These are phyloP conservation scores for Chaetomium sp. DNA, from an alignment of 2,329 filamentous ascomycete species.

Conservation along the genomic window DNA sequence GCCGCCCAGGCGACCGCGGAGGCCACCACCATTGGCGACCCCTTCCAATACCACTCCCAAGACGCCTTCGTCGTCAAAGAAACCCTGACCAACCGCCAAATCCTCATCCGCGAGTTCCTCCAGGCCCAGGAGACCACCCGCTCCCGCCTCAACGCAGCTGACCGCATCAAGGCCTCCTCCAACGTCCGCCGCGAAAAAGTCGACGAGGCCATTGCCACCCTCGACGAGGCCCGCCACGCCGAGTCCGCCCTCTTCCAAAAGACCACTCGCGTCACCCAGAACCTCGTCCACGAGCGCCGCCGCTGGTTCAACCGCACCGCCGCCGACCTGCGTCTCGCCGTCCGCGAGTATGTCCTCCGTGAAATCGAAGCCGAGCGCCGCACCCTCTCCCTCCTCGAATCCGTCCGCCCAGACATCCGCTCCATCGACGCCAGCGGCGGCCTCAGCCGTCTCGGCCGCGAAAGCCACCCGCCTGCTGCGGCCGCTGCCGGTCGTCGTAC, in stretches of 20 bases:
- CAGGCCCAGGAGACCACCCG: conserved; percentile 83
- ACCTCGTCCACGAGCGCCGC: conserved; percentile 80
- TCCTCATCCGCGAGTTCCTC: conserved; percentile 84
- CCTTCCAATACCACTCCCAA: conserved; percentile 87
- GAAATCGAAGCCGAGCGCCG: conserved; percentile 94
- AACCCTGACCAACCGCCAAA: conserved; percentile 94
- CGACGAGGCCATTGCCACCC: conserved; percentile 86
- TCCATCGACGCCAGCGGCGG: conserved; percentile 88
- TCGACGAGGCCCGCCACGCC: conserved; percentile 79
- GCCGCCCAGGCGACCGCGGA: conserved; percentile 95
- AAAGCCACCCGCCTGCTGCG: conserved; percentile 67
- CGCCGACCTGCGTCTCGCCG: conserved; percentile 71
- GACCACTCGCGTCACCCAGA: conserved; percentile 81
- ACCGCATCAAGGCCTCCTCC: conserved; percentile 78
- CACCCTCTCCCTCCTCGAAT: conserved; percentile 87
- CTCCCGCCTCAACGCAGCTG: conserved; percentile 76
- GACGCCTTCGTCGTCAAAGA: conserved; percentile 98
- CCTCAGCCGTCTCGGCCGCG: conserved; percentile 80
- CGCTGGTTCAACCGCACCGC: conserved; percentile 86
- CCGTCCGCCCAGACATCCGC: conserved; percentile 84
- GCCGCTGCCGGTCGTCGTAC: conserved; percentile 50
- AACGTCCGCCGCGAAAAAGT: conserved; percentile 92
- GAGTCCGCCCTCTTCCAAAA: conserved; percentile 80
- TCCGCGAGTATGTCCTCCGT: conserved; percentile 87
- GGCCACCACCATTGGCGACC: conserved; percentile 88